These are phyloP conservation scores for Podospora appendiculata DNA, from an alignment of 495 filamentous ascomycete genomes.

Conservation along the genomic window DNA sequence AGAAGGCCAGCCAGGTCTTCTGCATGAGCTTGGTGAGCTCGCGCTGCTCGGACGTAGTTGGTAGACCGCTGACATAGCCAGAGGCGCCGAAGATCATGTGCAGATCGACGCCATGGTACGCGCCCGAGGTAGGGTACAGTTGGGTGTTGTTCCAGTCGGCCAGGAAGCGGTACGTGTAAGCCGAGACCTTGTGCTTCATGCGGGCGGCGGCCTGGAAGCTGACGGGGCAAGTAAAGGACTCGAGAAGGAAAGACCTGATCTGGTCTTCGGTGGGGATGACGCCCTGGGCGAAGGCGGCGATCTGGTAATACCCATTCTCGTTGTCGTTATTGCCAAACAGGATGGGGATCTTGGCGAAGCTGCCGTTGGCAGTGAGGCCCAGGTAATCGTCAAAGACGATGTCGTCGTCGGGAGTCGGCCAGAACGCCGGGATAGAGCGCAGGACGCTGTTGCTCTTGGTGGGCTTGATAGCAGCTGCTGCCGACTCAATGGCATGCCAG, in stretches of 20 bases:
- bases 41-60: constrained; percentile 16
- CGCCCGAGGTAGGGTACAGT: constrained; percentile 26
- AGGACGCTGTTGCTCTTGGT: constrained; percentile 20
- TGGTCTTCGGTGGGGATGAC: constrained; percentile 2
- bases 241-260: constrained; percentile 6
- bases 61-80: constrained; percentile 30
- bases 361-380: background rate
- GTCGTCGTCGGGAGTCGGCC: constrained; percentile 2
- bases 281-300: constrained; percentile 3
- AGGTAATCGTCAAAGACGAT: constrained; percentile 36
- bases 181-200: constrained; percentile 16
- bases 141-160: constrained; percentile 37
- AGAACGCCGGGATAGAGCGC: constrained; percentile 23
- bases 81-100: constrained; percentile 40
- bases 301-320: constrained; percentile 10
- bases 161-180: constrained; percentile 25
- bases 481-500: constrained; percentile 18
- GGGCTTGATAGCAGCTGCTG: constrained; percentile 18
- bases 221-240: constrained; percentile 16
- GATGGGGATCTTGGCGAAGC: constrained; percentile 4
- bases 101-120: constrained; percentile 44
- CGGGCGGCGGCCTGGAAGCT: constrained; percentile 1
- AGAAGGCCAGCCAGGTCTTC: constrained; percentile 37
- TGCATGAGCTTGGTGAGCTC: constrained; percentile 26
- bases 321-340: constrained; percentile 5